Percentiles rank a stretch among this genome's conserved stretches.
These are phyloP conservation scores for Aureobasidium sp. DNA, from an alignment of 2,329 filamentous ascomycete species.

Conservation along the genomic window DNA sequence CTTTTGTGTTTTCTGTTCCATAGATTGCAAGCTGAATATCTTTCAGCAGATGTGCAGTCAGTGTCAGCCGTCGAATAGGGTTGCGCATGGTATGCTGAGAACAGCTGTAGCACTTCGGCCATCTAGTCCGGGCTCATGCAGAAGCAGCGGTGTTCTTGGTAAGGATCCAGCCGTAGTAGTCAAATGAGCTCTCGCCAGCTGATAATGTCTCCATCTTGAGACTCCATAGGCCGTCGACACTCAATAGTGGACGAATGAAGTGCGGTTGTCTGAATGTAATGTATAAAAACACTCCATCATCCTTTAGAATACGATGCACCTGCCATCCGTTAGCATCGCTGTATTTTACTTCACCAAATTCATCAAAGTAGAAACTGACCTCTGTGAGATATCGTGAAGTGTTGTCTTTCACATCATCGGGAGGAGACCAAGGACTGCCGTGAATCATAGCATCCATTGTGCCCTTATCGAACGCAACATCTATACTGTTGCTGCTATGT, in stretches of 20 bases:
- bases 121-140: background rate
- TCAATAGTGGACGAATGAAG: slow-evolving; percentile 46
- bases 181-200: slow-evolving; percentile 36
- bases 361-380: slow-evolving; percentile 1
- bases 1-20: too few species aligned
- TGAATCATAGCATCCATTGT: slow-evolving; percentile 31
- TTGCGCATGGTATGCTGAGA: background rate
- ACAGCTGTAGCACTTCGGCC: background rate
- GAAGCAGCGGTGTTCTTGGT: slow-evolving; percentile 24
- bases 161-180: slow-evolving; percentile 44
- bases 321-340: background rate
- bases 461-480: slow-evolving; percentile 46
- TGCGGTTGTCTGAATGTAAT: slow-evolving; percentile 49
- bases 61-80: too few species aligned
- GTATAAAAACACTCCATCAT: slow-evolving; percentile 27
- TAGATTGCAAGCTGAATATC: too few species aligned
- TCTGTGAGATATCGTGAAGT: slow-evolving; percentile 23
- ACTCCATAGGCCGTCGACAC: slow-evolving; percentile 38
- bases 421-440: slow-evolving; percentile 27
- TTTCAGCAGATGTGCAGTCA: too few species aligned
- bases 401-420: slow-evolving; percentile 26
- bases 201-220: slow-evolving; percentile 39
- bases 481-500: slow-evolving; percentile 38
- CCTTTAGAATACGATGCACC: slow-evolving; percentile 25
- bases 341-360: too few species aligned